A percentile compares a stretch with the other conserved stretches of the same genome.
phyloP scores from a whole-genome alignment of 169 alveolate genomes.

The Eimeria maxima region DNA sequence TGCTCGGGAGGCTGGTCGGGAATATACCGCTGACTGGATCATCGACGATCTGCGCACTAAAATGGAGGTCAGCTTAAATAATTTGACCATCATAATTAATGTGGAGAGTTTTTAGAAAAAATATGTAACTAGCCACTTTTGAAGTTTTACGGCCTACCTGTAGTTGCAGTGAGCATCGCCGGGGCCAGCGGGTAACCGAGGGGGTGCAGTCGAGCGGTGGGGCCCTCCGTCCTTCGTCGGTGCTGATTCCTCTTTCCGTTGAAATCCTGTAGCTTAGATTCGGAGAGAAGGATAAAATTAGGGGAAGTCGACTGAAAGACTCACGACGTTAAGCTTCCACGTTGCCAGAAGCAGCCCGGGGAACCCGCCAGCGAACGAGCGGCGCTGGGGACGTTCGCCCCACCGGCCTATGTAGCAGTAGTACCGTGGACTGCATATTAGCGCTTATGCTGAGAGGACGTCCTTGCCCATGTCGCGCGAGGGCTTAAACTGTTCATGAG shows the following conservation, averaged over 20 bases:
- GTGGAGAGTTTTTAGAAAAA: neutral
- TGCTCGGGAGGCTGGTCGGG: neutral
- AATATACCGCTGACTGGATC: neutral
- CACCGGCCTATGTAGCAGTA: neutral
- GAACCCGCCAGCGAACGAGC: neutral
- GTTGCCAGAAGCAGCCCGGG: slow-evolving; percentile 18
- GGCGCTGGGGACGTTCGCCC: neutral
- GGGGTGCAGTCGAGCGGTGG: slow-evolving; percentile 38
- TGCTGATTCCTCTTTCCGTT: neutral
- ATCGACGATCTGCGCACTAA: neutral
- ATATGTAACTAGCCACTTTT: neutral
- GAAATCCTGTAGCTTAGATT: neutral
- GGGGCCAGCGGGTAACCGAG: slow-evolving; percentile 6
- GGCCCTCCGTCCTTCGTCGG: neutral
- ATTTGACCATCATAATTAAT: neutral
- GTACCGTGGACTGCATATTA: neutral
- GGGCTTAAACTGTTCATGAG: neutral
- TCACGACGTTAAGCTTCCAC: neutral
- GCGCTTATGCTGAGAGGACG: neutral
- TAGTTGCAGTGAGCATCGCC: slow-evolving; percentile 25
- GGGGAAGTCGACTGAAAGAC: neutral
- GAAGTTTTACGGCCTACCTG: neutral
- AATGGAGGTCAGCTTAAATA: neutral
- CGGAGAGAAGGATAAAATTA: neutral
- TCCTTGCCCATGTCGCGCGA: neutral